These are phyloP conservation scores for Coprinopsis sp. DNA, from an alignment of 768 basidiomycete species.

Conservation along the genomic window DNA sequence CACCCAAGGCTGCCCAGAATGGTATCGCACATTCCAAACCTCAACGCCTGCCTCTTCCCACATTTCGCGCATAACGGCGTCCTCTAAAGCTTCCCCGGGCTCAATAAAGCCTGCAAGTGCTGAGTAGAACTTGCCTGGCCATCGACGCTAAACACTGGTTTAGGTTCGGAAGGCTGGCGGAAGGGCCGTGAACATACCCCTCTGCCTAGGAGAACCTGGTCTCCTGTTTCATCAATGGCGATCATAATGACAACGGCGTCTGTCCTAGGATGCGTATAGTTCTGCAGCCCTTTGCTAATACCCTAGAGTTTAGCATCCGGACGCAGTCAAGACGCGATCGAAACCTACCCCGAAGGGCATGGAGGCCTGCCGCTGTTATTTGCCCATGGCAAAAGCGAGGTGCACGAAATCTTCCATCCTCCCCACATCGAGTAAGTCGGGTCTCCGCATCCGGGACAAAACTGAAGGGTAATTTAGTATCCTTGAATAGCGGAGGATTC, in stretches of 20 bases:
- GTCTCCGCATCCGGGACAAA: conserved; percentile 85
- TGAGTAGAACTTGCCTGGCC: conserved; percentile 73
- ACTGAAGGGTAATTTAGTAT: conserved; percentile 44
- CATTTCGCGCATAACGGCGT: conserved; percentile 87
- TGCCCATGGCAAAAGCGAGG: conserved; percentile 69
- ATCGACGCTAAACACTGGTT: conserved; percentile 45
- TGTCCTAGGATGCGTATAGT: conserved; percentile 78
- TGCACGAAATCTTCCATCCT: conserved; percentile 91
- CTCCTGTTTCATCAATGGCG: conserved; percentile 71
- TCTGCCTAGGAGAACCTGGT: conserved; percentile 83
- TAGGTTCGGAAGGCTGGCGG: not conserved
- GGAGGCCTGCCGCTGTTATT: conserved; percentile 58
- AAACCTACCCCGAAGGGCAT: conserved; percentile 64
- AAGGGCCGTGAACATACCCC: conserved; percentile 47
- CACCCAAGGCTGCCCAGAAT: conserved; percentile 86
- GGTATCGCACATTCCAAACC: conserved; percentile 79
- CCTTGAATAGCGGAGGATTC: not conserved
- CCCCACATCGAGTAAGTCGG: conserved; percentile 85
- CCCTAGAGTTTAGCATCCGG: conserved; percentile 1
- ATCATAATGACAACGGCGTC: conserved; percentile 92
- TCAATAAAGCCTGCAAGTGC: conserved; percentile 93
- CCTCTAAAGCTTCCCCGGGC: conserved; percentile 91
- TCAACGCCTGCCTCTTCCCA: conserved; percentile 96
- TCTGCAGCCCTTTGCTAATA: conserved; percentile 76
- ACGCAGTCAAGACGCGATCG: not conserved